These are phyloP conservation scores for Micractinium conductrix DNA, from an alignment of 139 green algal species.

Conservation along the genomic window DNA sequence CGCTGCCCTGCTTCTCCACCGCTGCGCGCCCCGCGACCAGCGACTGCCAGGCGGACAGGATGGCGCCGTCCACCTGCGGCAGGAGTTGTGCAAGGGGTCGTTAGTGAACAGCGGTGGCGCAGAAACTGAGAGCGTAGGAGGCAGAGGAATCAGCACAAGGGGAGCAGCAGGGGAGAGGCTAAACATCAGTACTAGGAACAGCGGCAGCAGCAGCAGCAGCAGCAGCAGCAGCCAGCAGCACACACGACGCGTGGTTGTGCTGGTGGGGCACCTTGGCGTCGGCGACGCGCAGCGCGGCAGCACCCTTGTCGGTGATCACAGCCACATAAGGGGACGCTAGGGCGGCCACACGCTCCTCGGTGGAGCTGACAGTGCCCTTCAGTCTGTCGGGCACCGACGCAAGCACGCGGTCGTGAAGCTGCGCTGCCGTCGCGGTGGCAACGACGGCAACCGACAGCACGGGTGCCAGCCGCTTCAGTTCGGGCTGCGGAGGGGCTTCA, in stretches of 20 bases:
- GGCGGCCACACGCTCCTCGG: neutral
- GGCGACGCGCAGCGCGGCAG: too few relatives aligned
- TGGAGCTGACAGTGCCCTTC: neutral
- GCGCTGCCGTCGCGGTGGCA: neutral
- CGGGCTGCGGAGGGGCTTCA: too few relatives aligned
- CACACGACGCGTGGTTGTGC: too few relatives aligned
- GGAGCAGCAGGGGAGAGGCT: too few relatives aligned
- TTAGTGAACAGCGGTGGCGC: neutral
- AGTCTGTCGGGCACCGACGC: neutral
- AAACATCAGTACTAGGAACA: too few relatives aligned
- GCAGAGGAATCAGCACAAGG: too few relatives aligned
- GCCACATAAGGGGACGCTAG: neutral
- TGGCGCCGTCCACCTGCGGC: constrained; percentile 32
- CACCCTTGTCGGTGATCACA: neutral
- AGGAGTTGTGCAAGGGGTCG: neutral
- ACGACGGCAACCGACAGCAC: neutral
- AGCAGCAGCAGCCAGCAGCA: too few relatives aligned
- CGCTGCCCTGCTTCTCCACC: neutral
- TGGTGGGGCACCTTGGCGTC: too few relatives aligned
- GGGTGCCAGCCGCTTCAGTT: constrained; percentile 24
- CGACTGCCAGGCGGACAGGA: neutral
- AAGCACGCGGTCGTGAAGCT: neutral
- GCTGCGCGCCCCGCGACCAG: neutral
- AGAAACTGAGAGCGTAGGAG: too few relatives aligned
- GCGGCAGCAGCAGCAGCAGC: too few relatives aligned